A percentile compares a stretch with the other conserved stretches of the same genome.
phyloP scores from a whole-genome alignment of 306 rosid species.

The Quercus bicolor region DNA sequence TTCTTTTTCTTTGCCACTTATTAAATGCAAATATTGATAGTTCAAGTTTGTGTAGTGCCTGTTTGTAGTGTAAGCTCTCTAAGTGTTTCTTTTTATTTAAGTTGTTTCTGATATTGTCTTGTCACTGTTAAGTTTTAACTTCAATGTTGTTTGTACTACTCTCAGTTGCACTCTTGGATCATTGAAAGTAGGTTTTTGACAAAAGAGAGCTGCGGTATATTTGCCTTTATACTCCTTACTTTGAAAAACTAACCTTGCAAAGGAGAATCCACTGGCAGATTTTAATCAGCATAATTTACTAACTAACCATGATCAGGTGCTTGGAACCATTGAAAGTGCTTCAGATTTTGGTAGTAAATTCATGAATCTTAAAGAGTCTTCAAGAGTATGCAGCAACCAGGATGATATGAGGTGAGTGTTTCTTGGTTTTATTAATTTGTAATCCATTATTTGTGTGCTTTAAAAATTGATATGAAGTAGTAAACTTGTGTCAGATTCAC shows the following conservation, averaged over 20 bases:
- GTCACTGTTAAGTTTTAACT: not conserved
- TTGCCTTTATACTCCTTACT: too few species aligned
- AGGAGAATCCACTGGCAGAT: too few species aligned
- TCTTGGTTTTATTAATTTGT: not conserved
- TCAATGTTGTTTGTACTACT: not conserved
- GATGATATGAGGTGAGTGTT: not conserved
- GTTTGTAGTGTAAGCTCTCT: not conserved
- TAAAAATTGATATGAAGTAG: not conserved
- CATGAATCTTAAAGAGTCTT: not conserved
- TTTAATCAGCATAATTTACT: too few species aligned
- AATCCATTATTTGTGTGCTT: not conserved
- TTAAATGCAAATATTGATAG: conserved; percentile 24
- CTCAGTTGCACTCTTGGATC: not conserved
- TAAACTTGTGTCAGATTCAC: not conserved
- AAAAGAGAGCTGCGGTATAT: too few species aligned
- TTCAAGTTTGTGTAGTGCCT: conserved; percentile 13
- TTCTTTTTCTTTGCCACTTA: conserved; percentile 17
- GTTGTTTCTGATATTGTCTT: not conserved
- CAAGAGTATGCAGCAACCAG: not conserved
- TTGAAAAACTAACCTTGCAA: too few species aligned
- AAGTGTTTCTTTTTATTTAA: not conserved
- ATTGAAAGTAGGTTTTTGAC: conserved; percentile 12
- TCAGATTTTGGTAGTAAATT: not conserved
- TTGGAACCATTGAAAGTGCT: not conserved
- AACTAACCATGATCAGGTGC: too few species aligned